phyloP scores from a whole-genome alignment of 192 early-diverging fungal genomes.

The Anaeromyces robustus region DNA sequence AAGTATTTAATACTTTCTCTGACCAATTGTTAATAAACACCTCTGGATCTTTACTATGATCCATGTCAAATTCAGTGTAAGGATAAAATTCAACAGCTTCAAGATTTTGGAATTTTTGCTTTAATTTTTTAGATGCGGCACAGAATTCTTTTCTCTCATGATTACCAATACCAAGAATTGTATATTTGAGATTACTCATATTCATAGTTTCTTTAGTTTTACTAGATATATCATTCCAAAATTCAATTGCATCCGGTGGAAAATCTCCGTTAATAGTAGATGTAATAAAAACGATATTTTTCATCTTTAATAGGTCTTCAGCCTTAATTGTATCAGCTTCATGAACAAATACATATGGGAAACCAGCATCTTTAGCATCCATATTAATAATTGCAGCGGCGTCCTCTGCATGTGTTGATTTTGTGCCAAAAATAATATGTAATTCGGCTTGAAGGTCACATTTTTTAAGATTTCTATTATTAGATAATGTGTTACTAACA shows the following conservation, averaged over 20 bases:
- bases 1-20: not conserved
- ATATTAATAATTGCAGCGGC: not conserved
- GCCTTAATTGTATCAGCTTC: constrained; percentile 8
- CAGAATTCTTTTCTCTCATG: not conserved
- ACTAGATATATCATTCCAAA: not conserved
- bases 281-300: constrained; percentile 59
- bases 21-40: not conserved
- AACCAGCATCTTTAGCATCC: not conserved
- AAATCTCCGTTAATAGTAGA: constrained; percentile 26
- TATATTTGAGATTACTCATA: not conserved
- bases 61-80: not conserved
- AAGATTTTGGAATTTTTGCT: not conserved
- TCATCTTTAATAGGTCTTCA: constrained; percentile 64
- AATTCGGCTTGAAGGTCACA: not conserved
- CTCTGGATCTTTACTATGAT: not conserved
- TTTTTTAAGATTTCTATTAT: not conserved
- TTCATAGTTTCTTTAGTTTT: not conserved
- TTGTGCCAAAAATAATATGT: not conserved
- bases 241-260: not conserved
- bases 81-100: not conserved
- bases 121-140: not conserved
- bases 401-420: not conserved
- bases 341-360: not conserved
- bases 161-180: not conserved
- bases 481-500: not conserved